Conservation (phyloP, 352 stramenopile genomes). For the Stramenopiles sp. region DNA sequence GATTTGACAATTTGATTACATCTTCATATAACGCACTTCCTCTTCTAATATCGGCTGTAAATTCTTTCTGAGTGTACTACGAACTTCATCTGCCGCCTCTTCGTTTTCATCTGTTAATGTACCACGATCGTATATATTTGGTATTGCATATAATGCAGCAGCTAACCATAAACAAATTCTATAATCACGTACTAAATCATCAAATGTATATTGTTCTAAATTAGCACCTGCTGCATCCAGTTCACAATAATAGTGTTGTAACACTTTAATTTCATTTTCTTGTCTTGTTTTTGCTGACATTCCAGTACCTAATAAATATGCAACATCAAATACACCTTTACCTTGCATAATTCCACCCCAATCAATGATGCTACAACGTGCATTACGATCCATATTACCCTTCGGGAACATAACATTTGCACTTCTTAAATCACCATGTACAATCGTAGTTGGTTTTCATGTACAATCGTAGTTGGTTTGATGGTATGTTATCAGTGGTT, state of each 20-base stretch:
- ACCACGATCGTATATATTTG: background rate
- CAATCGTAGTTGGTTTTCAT: background rate
- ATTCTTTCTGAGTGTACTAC: background rate
- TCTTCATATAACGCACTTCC: background rate
- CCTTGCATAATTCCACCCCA: background rate
- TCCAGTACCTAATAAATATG: background rate
- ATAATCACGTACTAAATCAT: background rate
- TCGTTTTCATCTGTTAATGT: background rate
- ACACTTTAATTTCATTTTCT: background rate
- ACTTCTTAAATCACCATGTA: background rate
- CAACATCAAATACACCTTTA: background rate
- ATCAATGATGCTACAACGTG: background rate
- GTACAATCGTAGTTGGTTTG: too few relatives aligned
- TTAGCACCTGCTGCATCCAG: background rate
- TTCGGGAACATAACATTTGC: background rate
- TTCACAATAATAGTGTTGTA: background rate
- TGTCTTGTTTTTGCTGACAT: background rate
- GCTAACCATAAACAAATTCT: background rate
- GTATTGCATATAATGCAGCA: background rate
- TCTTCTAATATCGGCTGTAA: background rate
- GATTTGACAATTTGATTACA: too few relatives aligned
- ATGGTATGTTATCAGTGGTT: too few relatives aligned
- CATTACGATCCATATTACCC: background rate
- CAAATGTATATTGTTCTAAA: background rate
- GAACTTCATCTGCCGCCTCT: background rate